These are phyloP conservation scores for Salix koriyanagi DNA, from an alignment of 345 rosid species.

Conservation along the genomic window DNA sequence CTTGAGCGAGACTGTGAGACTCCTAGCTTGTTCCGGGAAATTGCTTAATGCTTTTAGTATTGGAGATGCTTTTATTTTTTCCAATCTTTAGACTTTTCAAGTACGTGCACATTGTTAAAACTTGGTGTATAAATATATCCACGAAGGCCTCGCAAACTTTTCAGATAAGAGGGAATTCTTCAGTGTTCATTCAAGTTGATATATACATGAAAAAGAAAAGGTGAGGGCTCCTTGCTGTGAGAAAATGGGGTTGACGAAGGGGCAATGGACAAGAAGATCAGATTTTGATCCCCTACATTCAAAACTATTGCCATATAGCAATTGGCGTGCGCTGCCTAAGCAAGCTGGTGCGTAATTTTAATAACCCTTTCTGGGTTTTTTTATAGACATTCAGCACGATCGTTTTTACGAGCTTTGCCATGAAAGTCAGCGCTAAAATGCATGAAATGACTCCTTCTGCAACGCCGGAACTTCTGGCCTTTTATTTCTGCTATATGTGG, in stretches of 20 bases:
- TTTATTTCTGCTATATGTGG: neutral
- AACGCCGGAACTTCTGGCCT: neutral
- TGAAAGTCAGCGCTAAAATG: neutral
- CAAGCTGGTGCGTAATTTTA: slow-evolving; percentile 49
- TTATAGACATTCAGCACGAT: neutral
- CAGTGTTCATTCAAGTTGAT: neutral
- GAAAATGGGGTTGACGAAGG: slow-evolving; percentile 72
- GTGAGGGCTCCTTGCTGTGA: slow-evolving; percentile 91
- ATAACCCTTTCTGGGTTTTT: neutral
- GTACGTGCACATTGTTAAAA: too few relatives aligned
- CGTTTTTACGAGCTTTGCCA: neutral
- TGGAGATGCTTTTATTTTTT: too few relatives aligned
- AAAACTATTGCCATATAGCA: slow-evolving; percentile 51
- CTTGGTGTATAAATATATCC: slow-evolving; percentile 22
- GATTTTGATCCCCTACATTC: slow-evolving; percentile 49
- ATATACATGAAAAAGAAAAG: slow-evolving; percentile 33
- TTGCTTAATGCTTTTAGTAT: too few relatives aligned
- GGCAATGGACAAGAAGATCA: slow-evolving; percentile 79
- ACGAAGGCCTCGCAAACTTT: neutral
- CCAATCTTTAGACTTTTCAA: too few relatives aligned
- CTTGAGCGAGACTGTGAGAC: too few relatives aligned
- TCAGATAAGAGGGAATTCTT: neutral
- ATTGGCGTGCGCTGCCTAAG: slow-evolving; percentile 79
- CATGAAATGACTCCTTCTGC: neutral
- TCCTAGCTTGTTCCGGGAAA: too few relatives aligned